These are phyloP conservation scores for Sicyos baderoa DNA, from an alignment of 306 rosid genomes.

Conservation along the genomic window DNA sequence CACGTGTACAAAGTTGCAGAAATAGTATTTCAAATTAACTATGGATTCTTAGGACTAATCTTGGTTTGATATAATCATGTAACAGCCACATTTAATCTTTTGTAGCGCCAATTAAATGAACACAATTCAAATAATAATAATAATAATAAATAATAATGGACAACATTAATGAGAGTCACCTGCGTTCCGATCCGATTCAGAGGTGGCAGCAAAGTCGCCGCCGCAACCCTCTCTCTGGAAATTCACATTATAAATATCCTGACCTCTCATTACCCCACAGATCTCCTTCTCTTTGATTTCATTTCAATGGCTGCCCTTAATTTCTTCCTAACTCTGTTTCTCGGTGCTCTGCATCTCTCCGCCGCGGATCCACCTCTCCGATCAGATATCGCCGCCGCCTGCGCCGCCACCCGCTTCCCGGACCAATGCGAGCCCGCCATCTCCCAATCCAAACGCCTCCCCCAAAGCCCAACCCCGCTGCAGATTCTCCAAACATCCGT, in stretches of 20 bases:
- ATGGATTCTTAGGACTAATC: too few relatives aligned
- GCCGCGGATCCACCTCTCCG: slow-evolving; percentile 22
- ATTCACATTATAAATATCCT: neutral
- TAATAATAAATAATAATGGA: too few relatives aligned
- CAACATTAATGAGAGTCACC: too few relatives aligned
- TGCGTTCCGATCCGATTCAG: too few relatives aligned
- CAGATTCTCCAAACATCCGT: slow-evolving; percentile 46
- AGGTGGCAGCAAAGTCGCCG: too few relatives aligned
- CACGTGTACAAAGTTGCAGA: too few relatives aligned
- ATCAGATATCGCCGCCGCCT: slow-evolving; percentile 31
- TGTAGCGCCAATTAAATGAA: too few relatives aligned
- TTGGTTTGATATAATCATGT: too few relatives aligned
- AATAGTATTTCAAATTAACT: too few relatives aligned
- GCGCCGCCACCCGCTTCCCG: slow-evolving; percentile 73
- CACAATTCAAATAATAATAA: too few relatives aligned
- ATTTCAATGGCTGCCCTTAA: slow-evolving; percentile 47
- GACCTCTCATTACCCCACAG: neutral
- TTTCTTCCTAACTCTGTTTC: slow-evolving; percentile 28
- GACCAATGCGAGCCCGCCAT: slow-evolving; percentile 43
- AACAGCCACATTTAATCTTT: too few relatives aligned
- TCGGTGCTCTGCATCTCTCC: slow-evolving; percentile 33
- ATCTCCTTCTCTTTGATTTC: slow-evolving; percentile 20
- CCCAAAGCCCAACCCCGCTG: slow-evolving; percentile 30
- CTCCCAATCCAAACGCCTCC: slow-evolving; percentile 20
- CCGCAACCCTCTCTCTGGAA: neutral